phyloP scores from a whole-genome alignment of 495 filamentous ascomycete species.

The Amphirosellinia nigrospora region DNA sequence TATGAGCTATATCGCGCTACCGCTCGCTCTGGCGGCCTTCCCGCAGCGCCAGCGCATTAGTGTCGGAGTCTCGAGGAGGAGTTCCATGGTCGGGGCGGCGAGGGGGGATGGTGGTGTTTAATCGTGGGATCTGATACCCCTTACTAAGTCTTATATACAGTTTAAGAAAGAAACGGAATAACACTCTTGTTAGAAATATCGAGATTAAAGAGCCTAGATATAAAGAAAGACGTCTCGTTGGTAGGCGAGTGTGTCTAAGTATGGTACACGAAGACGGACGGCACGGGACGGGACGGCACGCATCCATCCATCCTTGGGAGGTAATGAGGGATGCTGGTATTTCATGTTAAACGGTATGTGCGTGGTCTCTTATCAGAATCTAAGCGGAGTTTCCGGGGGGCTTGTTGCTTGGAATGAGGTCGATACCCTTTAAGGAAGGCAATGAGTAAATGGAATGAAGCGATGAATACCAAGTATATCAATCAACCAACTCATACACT shows the following conservation, averaged over 20 bases:
- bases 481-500: not conserved
- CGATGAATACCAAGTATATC: not conserved
- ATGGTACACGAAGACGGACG: too few relatives aligned
- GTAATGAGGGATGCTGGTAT: not conserved
- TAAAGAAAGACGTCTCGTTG: not conserved
- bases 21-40: constrained; percentile 87
- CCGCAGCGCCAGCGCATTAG: constrained; percentile 84
- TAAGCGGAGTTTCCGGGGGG: not conserved
- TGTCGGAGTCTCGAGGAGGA: constrained; percentile 77
- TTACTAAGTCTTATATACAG: constrained; percentile 8
- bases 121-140: constrained; percentile 74
- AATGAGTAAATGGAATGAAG: not conserved
- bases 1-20: constrained; percentile 82
- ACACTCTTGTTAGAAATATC: not conserved
- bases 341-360: not conserved
- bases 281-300: not conserved
- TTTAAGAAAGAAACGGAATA: not conserved
- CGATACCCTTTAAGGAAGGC: not conserved
- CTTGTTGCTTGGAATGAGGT: not conserved
- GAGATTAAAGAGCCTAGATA: not conserved
- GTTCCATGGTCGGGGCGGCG: constrained; percentile 78
- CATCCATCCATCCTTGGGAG: not conserved
- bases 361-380: not conserved
- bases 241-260: not conserved
- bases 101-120: constrained; percentile 85